Conservation (phyloP, 2,329 filamentous ascomycete genomes). For the Calonectria multiphialidica region DNA sequence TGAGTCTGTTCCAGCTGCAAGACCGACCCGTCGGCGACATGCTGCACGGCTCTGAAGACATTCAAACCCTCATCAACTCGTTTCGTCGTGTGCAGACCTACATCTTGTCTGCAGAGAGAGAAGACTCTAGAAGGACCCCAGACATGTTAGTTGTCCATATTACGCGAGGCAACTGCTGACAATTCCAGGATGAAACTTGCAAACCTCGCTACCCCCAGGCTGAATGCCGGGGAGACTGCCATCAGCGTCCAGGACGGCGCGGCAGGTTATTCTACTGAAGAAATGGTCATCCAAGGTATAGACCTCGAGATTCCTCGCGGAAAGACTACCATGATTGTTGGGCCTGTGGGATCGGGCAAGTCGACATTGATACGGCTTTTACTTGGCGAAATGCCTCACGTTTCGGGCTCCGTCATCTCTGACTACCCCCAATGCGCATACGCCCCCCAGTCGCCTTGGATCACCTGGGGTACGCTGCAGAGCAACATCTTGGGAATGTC, state of each 20-base stretch:
- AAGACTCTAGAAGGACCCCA: neutral
- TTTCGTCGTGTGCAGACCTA: neutral
- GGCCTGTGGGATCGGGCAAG: neutral
- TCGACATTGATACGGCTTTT: neutral
- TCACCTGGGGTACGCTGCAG: constrained; percentile 46
- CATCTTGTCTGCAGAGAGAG: neutral
- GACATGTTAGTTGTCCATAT: neutral
- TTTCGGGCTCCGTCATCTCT: constrained; percentile 11
- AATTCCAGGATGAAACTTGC: too few species aligned
- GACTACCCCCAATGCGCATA: constrained; percentile 23
- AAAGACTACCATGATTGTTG: constrained; percentile 1
- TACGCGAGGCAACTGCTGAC: too few species aligned
- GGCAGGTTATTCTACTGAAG: neutral
- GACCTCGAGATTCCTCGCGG: neutral
- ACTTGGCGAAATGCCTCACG: neutral
- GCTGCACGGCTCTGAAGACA: neutral
- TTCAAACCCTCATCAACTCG: neutral
- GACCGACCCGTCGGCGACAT: neutral
- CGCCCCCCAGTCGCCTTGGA: constrained; percentile 44
- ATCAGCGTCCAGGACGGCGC: neutral
- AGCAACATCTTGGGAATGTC: constrained; percentile 48
- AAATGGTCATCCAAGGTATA: neutral
- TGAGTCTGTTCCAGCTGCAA: neutral
- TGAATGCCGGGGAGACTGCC: neutral
- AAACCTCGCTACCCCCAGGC: neutral